Evolutionary conservation across 768 basidiomycete species (phyloP).

Genomic region (Saitozyma sp.): DNA sequence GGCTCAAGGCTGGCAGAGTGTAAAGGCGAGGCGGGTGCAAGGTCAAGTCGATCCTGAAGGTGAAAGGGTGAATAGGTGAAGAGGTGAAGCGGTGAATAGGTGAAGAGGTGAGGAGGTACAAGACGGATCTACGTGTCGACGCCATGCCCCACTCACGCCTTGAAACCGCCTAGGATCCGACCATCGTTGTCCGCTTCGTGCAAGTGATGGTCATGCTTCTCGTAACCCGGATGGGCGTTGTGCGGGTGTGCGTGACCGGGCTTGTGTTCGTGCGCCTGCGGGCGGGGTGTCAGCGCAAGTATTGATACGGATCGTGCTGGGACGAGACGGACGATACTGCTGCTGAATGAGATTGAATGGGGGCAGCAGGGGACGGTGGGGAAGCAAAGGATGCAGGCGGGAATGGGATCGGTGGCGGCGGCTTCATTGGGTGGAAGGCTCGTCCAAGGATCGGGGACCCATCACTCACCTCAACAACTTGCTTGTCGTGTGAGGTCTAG

Average conservation of each 20-base stretch:
- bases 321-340: not conserved
- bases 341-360: not conserved
- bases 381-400: not conserved
- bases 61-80: no score
- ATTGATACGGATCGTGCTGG: not conserved
- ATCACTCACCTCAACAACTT: no score
- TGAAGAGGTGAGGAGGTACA: no score
- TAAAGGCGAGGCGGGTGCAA: no score
- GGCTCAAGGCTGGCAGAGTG: no score
- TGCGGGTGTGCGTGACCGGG: not conserved
- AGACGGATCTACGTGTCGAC: no score
- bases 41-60: no score
- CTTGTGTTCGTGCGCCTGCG: slow-evolving; percentile 12
- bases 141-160: slow-evolving; percentile 18
- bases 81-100: no score
- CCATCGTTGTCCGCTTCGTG: not conserved
- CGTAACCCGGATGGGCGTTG: not conserved
- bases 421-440: no score
- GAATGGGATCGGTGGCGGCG: no score
- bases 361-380: not conserved
- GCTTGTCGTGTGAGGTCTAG: no score
- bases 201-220: not conserved
- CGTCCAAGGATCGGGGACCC: no score
- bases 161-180: slow-evolving; percentile 22
- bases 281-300: not conserved